These are phyloP conservation scores for Ceratobasidium theobromae DNA, from an alignment of 1,284 basidiomycete species.

Conservation along the genomic window DNA sequence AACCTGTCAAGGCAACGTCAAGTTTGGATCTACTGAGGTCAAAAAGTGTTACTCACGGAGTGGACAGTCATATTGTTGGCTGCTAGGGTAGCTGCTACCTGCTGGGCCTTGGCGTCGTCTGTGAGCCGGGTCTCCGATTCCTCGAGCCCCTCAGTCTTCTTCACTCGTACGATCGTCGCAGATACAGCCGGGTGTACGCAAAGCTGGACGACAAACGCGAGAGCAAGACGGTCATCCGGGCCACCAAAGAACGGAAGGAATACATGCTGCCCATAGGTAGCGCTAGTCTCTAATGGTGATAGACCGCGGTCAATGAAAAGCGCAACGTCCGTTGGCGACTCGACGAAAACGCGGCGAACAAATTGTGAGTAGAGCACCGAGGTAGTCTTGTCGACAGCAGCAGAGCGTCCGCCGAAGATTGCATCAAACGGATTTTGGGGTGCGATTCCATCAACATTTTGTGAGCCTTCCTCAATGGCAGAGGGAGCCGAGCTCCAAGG, in stretches of 20 bases:
- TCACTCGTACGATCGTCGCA: constrained; percentile 70
- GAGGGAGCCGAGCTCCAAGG: constrained; percentile 60
- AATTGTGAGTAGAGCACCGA: constrained; percentile 72
- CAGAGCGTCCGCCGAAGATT: constrained; percentile 51
- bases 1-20: constrained; percentile 40
- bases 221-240: constrained; percentile 83
- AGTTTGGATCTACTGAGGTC: not conserved
- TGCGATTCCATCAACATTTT: not conserved
- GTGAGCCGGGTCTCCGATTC: constrained; percentile 31
- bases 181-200: constrained; percentile 62
- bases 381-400: constrained; percentile 39
- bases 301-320: constrained; percentile 76
- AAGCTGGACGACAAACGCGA: constrained; percentile 77
- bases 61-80: constrained; percentile 49
- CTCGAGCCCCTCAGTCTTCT: constrained; percentile 48
- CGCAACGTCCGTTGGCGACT: constrained; percentile 65
- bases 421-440: constrained; percentile 61
- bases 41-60: constrained; percentile 45
- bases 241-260: constrained; percentile 92
- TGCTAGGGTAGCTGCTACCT: constrained; percentile 40
- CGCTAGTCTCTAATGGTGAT: constrained; percentile 44
- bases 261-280: constrained; percentile 56
- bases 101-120: constrained; percentile 41
- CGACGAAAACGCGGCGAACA: constrained; percentile 75
- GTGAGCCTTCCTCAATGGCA: constrained; percentile 28